Percentiles rank a stretch among this genome's conserved stretches.
These are phyloP conservation scores for Citrus sp. DNA, from an alignment of 345 rosid species.

Conservation along the genomic window DNA sequence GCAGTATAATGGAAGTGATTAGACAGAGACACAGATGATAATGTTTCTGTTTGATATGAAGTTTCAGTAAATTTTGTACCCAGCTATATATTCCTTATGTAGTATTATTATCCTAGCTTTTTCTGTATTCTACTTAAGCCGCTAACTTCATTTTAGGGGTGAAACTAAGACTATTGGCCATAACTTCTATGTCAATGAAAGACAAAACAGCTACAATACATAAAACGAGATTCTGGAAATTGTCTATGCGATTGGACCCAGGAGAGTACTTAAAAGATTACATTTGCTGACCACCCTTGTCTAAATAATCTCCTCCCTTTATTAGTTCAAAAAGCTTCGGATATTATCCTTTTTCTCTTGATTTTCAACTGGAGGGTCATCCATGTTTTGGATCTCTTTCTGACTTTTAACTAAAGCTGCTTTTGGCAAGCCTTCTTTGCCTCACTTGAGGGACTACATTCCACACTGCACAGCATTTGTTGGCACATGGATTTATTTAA, in stretches of 20 bases:
- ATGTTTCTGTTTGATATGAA: conserved; percentile 7
- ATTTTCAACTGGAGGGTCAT: conserved; percentile 33
- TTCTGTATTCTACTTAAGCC: background rate
- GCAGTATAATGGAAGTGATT: background rate
- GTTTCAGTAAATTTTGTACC: background rate
- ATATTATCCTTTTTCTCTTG: conserved; percentile 30
- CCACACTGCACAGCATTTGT: background rate
- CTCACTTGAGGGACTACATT: conserved; percentile 23
- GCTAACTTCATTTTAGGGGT: background rate
- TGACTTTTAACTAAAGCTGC: conserved; percentile 1
- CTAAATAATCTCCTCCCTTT: background rate
- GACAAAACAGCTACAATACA: conserved; percentile 22
- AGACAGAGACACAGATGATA: background rate
- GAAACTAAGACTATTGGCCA: background rate
- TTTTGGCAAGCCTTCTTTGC: conserved; percentile 19
- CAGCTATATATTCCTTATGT: background rate
- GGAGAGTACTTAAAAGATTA: conserved; percentile 17
- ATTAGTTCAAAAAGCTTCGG: background rate
- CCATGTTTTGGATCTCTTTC: conserved; percentile 15
- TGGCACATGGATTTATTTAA: conserved; percentile 1
- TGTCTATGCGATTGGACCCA: conserved; percentile 20
- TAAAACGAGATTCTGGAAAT: conserved; percentile 26
- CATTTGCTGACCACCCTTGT: conserved; percentile 30
- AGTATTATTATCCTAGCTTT: background rate
- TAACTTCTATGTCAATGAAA: conserved; percentile 19